Percentiles rank a stretch among this genome's conserved stretches.
Conservation (phyloP, 2,329 filamentous ascomycete species). For the Orbilia blumenaviensis region DNA sequence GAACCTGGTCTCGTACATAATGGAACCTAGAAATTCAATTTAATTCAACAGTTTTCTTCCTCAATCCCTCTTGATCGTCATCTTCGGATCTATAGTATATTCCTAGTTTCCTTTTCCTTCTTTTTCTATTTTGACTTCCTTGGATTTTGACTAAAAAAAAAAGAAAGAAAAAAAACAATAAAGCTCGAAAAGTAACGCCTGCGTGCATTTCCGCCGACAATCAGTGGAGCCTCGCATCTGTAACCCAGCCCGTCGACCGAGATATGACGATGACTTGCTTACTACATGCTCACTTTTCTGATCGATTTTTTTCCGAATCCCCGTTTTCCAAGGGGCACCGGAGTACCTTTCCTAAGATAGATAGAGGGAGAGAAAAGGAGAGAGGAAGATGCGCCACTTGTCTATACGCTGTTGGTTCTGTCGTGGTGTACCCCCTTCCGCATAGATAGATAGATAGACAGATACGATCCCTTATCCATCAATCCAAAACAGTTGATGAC, state of each 20-base stretch:
- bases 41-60: neutral
- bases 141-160: too few species aligned
- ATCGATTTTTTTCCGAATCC: too few species aligned
- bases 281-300: too few species aligned
- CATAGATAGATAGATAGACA: too few species aligned
- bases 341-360: too few species aligned
- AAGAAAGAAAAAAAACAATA: too few species aligned
- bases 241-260: neutral
- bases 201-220: constrained; percentile 18
- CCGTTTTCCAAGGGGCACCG: too few species aligned
- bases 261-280: neutral
- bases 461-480: neutral
- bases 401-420: neutral
- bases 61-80: neutral
- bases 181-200: constrained; percentile 11
- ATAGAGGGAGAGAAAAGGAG: too few species aligned
- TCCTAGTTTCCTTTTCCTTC: too few species aligned
- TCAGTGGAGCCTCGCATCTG: constrained; percentile 22
- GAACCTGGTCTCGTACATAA: too few species aligned
- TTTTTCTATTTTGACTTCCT: too few species aligned
- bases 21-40: neutral
- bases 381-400: neutral
- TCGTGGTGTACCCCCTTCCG: neutral
- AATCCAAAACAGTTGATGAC: constrained; percentile 4
- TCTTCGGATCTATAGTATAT: neutral